These are phyloP conservation scores for Ceratobasidium papillatum DNA, from an alignment of 1,284 basidiomycete species.

Conservation along the genomic window DNA sequence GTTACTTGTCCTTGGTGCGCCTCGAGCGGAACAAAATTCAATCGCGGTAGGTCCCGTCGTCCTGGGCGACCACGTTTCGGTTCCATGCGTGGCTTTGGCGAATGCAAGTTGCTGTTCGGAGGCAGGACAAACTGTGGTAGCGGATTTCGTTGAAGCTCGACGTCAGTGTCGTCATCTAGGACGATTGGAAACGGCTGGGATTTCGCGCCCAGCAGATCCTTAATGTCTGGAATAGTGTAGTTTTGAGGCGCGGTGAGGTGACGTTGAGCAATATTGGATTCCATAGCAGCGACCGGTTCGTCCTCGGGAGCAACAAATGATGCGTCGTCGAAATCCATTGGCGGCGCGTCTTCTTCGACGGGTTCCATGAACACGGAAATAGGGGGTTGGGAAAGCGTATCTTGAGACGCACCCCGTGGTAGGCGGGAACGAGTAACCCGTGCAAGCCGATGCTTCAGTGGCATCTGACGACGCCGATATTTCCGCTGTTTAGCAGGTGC, in stretches of 20 bases:
- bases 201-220: constrained; percentile 4
- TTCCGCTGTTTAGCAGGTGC: background rate
- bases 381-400: constrained; percentile 7
- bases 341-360: background rate
- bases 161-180: background rate
- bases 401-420: constrained; percentile 7
- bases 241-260: constrained; percentile 27
- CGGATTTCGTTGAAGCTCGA: background rate
- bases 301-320: constrained; percentile 4
- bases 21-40: constrained; percentile 37
- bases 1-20: constrained; percentile 31
- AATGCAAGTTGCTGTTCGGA: constrained; percentile 4
- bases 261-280: constrained; percentile 29
- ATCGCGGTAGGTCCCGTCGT: background rate
- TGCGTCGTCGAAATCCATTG: background rate
- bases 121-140: constrained; percentile 18
- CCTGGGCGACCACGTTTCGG: constrained; percentile 2
- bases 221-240: constrained; percentile 32
- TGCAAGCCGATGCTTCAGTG: constrained; percentile 37
- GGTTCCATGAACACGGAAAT: background rate
- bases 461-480: constrained; percentile 23
- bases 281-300: background rate
- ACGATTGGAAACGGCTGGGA: background rate
- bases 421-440: constrained; percentile 13
- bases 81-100: background rate